Percentiles rank a stretch among this genome's conserved stretches.
These are phyloP conservation scores for Blastobotrys arbuscula DNA, from an alignment of 1,139 yeast species.

Conservation along the genomic window DNA sequence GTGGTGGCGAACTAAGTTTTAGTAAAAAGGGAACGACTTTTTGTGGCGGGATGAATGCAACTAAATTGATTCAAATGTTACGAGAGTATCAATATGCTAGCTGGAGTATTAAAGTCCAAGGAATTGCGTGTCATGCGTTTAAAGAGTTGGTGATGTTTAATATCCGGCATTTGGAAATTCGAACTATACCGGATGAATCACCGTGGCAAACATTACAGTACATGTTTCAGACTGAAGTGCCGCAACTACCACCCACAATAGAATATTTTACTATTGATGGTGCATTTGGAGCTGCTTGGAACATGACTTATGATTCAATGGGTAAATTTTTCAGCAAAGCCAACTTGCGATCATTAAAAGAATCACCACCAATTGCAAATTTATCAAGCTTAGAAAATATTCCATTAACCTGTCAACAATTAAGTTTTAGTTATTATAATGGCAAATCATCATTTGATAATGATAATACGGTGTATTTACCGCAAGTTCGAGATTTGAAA, in stretches of 20 bases:
- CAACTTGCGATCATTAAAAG: neutral
- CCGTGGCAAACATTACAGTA: slow-evolving; percentile 10
- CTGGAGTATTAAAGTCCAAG: slow-evolving; percentile 10
- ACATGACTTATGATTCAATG: slow-evolving; percentile 7
- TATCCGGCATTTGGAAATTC: slow-evolving; percentile 3
- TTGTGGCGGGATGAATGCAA: slow-evolving; percentile 7
- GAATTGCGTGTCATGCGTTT: slow-evolving; percentile 5
- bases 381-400: neutral
- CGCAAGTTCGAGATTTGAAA: slow-evolving; percentile 3
- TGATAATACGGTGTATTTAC: slow-evolving; percentile 1
- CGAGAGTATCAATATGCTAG: neutral
- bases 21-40: slow-evolving; percentile 2
- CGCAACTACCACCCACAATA: slow-evolving; percentile 2
- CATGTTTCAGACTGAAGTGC: slow-evolving; percentile 3
- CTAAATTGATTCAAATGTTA: neutral
- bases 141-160: slow-evolving; percentile 2
- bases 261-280: slow-evolving; percentile 8
- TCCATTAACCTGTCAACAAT: neutral
- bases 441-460: neutral
- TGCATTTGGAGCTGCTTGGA: slow-evolving; percentile 11
- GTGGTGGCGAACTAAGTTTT: slow-evolving; percentile 8
- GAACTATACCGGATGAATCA: slow-evolving; percentile 6
- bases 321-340: slow-evolving; percentile 6
- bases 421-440: slow-evolving; percentile 1
- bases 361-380: slow-evolving; percentile 9